These are phyloP conservation scores for Thraustotheca clavata DNA, from an alignment of 352 stramenopile species.

Conservation along the genomic window DNA sequence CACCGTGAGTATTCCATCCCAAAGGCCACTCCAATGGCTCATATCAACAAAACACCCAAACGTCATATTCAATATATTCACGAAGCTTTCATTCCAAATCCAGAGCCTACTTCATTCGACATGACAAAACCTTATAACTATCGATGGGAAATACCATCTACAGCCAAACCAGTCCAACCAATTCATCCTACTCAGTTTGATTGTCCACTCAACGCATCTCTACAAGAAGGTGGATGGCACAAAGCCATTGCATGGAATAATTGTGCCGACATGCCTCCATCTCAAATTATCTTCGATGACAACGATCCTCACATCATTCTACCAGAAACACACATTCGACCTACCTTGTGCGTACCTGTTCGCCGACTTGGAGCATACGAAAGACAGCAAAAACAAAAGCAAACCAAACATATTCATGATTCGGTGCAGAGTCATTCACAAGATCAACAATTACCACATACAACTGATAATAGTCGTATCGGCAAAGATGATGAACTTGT, in stretches of 20 bases:
- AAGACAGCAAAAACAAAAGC: slow-evolving; percentile 53
- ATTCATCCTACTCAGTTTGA: not conserved
- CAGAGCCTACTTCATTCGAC: slow-evolving; percentile 36
- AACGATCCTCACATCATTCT: slow-evolving; percentile 76
- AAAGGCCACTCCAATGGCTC: slow-evolving; percentile 18
- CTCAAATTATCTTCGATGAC: slow-evolving; percentile 71
- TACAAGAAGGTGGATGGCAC: slow-evolving; percentile 68
- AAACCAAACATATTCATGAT: slow-evolving; percentile 62
- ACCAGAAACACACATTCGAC: slow-evolving; percentile 60
- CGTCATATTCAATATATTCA: slow-evolving; percentile 29
- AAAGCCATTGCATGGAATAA: slow-evolving; percentile 68
- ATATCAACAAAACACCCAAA: slow-evolving; percentile 19
- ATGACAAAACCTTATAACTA: slow-evolving; percentile 69
- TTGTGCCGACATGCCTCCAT: slow-evolving; percentile 69
- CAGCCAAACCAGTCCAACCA: not conserved
- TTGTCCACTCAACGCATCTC: slow-evolving; percentile 59
- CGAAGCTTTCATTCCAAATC: slow-evolving; percentile 23
- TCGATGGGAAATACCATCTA: slow-evolving; percentile 45
- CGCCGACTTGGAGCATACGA: slow-evolving; percentile 70
- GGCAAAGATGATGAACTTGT: slow-evolving; percentile 78
- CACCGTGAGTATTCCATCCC: not conserved
- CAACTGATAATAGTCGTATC: too few species aligned
- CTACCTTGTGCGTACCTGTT: slow-evolving; percentile 70
- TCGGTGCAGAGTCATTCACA: slow-evolving; percentile 62
- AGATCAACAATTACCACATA: too few species aligned